phyloP scores from a whole-genome alignment of 768 basidiomycete genomes.

The Gymnopilus dilepis region DNA sequence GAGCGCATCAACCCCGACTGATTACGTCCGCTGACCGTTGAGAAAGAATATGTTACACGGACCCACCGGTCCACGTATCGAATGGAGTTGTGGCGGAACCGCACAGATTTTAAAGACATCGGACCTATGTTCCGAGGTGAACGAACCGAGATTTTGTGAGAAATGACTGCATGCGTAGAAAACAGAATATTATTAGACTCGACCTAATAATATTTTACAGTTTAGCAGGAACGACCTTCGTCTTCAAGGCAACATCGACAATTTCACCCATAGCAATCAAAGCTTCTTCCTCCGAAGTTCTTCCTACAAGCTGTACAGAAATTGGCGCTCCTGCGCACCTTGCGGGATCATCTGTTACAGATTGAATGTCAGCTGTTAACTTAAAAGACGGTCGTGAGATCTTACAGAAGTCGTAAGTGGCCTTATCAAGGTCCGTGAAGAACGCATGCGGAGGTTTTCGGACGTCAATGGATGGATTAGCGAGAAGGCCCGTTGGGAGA shows the following conservation, averaged over 20 bases:
- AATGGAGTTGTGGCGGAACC: too few relatives aligned
- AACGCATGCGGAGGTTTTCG: conserved; percentile 51
- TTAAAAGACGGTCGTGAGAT: conserved; percentile 2
- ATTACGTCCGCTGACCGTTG: too few relatives aligned
- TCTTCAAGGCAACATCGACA: conserved; percentile 57
- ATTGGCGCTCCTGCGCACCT: conserved; percentile 64
- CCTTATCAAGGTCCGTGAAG: conserved; percentile 52
- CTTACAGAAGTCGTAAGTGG: conserved; percentile 60
- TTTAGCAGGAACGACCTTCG: not conserved
- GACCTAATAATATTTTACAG: not conserved
- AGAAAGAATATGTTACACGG: too few relatives aligned
- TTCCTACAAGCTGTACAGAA: conserved; percentile 67
- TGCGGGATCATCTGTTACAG: conserved; percentile 57
- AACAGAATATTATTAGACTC: too few relatives aligned
- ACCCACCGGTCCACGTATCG: too few relatives aligned
- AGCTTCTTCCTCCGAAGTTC: conserved; percentile 78
- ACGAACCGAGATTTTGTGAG: too few relatives aligned
- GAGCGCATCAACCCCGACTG: too few relatives aligned
- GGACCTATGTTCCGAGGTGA: too few relatives aligned
- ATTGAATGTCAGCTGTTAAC: not conserved
- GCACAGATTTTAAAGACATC: too few relatives aligned
- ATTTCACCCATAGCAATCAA: conserved; percentile 73
- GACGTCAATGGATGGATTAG: conserved; percentile 58
- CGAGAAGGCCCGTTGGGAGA: conserved; percentile 65
- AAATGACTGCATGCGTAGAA: too few relatives aligned